A percentile compares a stretch with the other conserved stretches of the same genome.
Conservation (phyloP, 306 rosid species). For the Corylus americana region DNA sequence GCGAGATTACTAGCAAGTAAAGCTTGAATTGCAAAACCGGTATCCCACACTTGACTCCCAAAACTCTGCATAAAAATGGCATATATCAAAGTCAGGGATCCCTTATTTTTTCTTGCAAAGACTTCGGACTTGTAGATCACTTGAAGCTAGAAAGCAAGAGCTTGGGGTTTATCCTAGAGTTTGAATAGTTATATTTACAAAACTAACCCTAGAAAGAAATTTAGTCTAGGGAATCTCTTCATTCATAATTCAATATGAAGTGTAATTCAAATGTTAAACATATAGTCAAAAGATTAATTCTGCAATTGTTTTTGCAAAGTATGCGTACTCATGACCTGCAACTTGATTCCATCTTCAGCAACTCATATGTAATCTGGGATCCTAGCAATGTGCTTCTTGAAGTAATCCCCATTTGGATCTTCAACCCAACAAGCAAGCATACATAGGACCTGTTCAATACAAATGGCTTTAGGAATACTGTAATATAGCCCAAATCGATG, state of each 20-base stretch:
- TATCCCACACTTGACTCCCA: conserved; percentile 78
- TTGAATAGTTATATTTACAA: background rate
- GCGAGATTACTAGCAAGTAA: conserved; percentile 51
- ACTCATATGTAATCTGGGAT: conserved; percentile 70
- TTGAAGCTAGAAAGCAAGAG: background rate
- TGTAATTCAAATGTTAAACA: background rate
- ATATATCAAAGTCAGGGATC: background rate
- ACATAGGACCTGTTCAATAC: conserved; percentile 43
- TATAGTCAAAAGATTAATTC: background rate
- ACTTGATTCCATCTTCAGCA: conserved; percentile 76
- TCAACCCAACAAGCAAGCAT: conserved; percentile 86
- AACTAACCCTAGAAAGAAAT: background rate
- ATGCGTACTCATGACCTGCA: conserved; percentile 44
- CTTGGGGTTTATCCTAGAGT: background rate
- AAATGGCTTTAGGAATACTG: background rate
- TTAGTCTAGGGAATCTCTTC: background rate
- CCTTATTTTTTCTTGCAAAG: background rate
- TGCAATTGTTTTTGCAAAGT: background rate
- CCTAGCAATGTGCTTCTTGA: conserved; percentile 68
- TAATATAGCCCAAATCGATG: background rate
- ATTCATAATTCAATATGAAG: background rate
- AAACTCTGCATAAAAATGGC: conserved; percentile 41
- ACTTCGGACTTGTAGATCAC: background rate
- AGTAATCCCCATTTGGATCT: conserved; percentile 70
- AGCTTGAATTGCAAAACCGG: conserved; percentile 64